Evolutionary conservation across 805 yeast genomes (phyloP).

Genomic region (Starmerella khaoyaiensis): DNA sequence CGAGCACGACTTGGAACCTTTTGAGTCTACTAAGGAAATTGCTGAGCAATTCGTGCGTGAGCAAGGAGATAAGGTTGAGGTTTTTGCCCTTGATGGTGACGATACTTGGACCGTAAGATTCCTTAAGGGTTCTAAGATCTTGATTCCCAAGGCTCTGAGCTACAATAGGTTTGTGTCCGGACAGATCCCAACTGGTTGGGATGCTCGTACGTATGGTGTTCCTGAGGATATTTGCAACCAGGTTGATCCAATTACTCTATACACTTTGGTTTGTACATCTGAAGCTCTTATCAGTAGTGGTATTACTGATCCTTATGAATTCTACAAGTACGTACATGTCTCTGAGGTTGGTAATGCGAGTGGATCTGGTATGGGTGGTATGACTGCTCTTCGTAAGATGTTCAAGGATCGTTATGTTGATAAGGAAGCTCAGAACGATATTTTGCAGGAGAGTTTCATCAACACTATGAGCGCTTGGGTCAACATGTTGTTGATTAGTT

Average conservation of each 20-base stretch:
- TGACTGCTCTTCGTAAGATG: constrained; percentile 92
- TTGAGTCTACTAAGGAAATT: constrained; percentile 87
- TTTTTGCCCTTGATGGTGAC: constrained; percentile 72
- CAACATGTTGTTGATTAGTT: constrained; percentile 88
- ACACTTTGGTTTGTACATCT: constrained; percentile 81
- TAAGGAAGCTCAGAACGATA: constrained; percentile 91
- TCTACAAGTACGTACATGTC: constrained; percentile 94
- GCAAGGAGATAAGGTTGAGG: constrained; percentile 89
- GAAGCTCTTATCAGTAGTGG: constrained; percentile 92
- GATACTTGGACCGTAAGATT: constrained; percentile 87
- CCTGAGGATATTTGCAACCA: constrained; percentile 84
- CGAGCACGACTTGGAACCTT: constrained; percentile 92
- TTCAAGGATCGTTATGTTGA: constrained; percentile 89
- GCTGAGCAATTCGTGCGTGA: constrained; percentile 88
- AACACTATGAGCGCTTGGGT: constrained; percentile 99
- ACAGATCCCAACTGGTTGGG: constrained; percentile 98
- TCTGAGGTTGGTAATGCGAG: constrained; percentile 98
- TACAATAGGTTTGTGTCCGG: constrained; percentile 54
- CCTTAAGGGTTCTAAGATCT: constrained; percentile 83
- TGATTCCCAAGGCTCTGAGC: constrained; percentile 76
- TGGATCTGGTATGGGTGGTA: constrained; percentile 99
- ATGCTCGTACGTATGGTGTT: constrained; percentile 88
- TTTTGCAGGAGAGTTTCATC: constrained; percentile 94
- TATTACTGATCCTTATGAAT: constrained; percentile 96
- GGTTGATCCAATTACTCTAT: constrained; percentile 93